Evolutionary conservation across 2,329 filamentous ascomycete genomes (phyloP).

Genomic region (Mycosphaerella arachidis): DNA sequence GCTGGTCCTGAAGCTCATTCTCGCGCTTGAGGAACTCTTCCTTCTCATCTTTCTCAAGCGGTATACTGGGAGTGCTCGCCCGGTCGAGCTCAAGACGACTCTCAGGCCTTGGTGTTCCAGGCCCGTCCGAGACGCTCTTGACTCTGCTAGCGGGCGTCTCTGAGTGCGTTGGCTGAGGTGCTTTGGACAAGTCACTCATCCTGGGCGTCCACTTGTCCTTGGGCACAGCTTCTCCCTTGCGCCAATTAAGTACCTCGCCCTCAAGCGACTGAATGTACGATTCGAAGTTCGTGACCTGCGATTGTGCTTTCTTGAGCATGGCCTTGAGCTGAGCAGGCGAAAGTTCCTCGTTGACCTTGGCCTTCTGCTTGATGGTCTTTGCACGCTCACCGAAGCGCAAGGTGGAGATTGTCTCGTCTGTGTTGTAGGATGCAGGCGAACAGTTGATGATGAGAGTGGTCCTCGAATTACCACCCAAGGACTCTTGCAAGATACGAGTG

Average conservation of each 20-base stretch:
- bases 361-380: slow-evolving; percentile 99
- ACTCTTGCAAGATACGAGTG: slow-evolving; percentile 95
- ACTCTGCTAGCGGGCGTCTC: slow-evolving; percentile 58
- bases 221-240: slow-evolving; percentile 79
- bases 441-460: slow-evolving; percentile 99
- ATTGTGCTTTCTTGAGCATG: slow-evolving; percentile 86
- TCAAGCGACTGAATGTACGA: slow-evolving; percentile 79
- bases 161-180: slow-evolving; percentile 47
- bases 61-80: slow-evolving; percentile 78
- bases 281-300: slow-evolving; percentile 83
- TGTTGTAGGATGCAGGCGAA: slow-evolving; percentile 98
- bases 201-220: slow-evolving; percentile 81
- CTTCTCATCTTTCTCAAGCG: slow-evolving; percentile 91
- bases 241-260: slow-evolving; percentile 80
- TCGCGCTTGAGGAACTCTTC: slow-evolving; percentile 93
- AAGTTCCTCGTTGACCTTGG: slow-evolving; percentile 97
- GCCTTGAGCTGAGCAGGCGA: slow-evolving; percentile 93
- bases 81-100: slow-evolving; percentile 68
- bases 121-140: slow-evolving; percentile 41
- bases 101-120: slow-evolving; percentile 53
- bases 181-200: slow-evolving; percentile 45
- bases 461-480: slow-evolving; percentile 91
- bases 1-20: slow-evolving; percentile 94
- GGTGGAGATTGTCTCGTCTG: slow-evolving; percentile 87
- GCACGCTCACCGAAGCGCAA: slow-evolving; percentile 91